Evolutionary conservation across 2,329 filamentous ascomycete species (phyloP), one percentile per base, ranked within the genome.

Genomic region (Elsinoe fawcettii): DNA sequence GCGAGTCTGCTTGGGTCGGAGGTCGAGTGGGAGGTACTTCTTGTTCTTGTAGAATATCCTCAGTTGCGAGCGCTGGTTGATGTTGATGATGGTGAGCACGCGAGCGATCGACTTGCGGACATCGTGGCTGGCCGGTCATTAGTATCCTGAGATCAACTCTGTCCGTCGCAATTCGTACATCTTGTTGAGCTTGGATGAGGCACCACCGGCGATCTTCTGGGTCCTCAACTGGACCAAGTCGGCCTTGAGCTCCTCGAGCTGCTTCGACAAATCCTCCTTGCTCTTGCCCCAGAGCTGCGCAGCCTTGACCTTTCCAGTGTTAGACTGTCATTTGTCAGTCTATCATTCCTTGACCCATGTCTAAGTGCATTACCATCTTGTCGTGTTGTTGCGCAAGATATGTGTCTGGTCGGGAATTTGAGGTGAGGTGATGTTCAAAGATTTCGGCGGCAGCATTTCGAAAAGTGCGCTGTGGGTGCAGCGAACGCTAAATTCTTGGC

Each of bases 21-120:
- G 91, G 78, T 99, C 95, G 75, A 99, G 90, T 66, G 93, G 93
- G 65, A 90, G 80, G 85, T 96, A 96, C 84, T 96, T 97, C 89
- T 97, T 97, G 86, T 87, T 88, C 85, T 96, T 95, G 86, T 99
- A 99, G 88, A 97, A 97, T 68, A 97, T 83, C 71, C 91, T 90
- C 72, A 99, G 90, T 81, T 97, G 91, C 67, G 90, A 83, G 77
- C 95, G 88, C 83, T 99, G 93, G 85, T 95, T 97, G 79, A 90
- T 87, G 85, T 97, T 99, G 86, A 99, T 96, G 81, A 99, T 84
- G 77, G 93, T 99, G 71, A 99, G 86, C 79, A 96, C 89, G 74
- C 92, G 91, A 74, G 93, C 95, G 79, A 99, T 96, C 66, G 91
- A 96, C 85, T 99, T 99, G 83, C 93, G 91, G 76, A 99, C 84